A percentile compares a stretch with the other conserved stretches of the same genome.
Conservation (phyloP, 169 alveolate species). For the Eimeria necatrix region DNA sequence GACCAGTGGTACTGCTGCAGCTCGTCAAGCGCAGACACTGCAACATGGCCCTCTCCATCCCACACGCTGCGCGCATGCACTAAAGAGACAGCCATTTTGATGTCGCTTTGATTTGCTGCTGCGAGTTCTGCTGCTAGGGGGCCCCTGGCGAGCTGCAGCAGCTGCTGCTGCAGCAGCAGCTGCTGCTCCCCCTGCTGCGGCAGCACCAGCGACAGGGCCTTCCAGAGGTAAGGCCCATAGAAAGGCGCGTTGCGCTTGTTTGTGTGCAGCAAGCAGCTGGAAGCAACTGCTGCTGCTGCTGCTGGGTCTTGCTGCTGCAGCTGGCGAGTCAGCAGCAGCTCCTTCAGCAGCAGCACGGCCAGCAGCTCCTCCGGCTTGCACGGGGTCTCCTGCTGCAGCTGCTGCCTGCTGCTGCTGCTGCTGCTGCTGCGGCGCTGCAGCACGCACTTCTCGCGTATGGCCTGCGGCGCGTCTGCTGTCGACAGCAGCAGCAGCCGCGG, state of each 20-base stretch:
- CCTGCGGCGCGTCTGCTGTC: conserved; percentile 13
- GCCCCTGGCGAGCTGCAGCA: conserved; percentile 15
- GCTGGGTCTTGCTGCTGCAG: conserved; percentile 34
- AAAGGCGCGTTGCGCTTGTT: conserved; percentile 6
- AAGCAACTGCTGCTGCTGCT: conserved; percentile 22
- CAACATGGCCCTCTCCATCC: conserved; percentile 38
- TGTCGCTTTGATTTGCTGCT: background rate
- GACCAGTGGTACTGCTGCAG: conserved; percentile 40
- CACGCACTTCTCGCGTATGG: background rate
- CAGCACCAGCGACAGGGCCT: conserved; percentile 35
- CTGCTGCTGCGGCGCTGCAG: background rate
- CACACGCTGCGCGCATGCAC: conserved; percentile 53
- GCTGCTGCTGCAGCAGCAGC: conserved; percentile 44
- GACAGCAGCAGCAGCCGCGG: conserved; percentile 18
- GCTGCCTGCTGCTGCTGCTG: background rate
- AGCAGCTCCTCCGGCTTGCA: conserved; percentile 42
- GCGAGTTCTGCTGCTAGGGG: background rate
- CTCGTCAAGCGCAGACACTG: conserved; percentile 36
- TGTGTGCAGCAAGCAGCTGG: conserved; percentile 12
- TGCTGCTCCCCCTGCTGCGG: conserved; percentile 47
- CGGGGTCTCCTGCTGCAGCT: background rate
- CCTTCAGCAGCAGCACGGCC: conserved; percentile 24
- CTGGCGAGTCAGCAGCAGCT: conserved; percentile 25
- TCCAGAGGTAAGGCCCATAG: conserved; percentile 21
- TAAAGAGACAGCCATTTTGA: conserved; percentile 24